phyloP scores from a whole-genome alignment of 495 filamentous ascomycete species.

The Aspergillus carlsbadensis region DNA sequence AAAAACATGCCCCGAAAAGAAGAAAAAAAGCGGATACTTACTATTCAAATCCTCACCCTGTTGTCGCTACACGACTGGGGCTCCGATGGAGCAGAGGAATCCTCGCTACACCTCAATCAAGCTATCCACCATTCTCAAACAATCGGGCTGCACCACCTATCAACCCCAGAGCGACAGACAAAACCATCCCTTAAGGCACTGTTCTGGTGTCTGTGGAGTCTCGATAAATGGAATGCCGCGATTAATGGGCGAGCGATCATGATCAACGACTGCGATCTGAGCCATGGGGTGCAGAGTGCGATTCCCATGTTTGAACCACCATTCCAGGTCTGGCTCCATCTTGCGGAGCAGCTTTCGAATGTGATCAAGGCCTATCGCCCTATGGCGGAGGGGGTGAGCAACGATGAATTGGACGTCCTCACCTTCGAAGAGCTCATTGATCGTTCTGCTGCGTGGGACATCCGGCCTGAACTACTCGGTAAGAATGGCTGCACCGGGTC shows the following conservation, averaged over 20 bases:
- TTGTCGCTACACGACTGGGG: slow-evolving; percentile 36
- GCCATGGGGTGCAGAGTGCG: slow-evolving; percentile 26
- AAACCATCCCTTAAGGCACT: slow-evolving; percentile 20
- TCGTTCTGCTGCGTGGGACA: background rate
- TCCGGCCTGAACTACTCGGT: background rate
- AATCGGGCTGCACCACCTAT: slow-evolving; percentile 59
- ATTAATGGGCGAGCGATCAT: slow-evolving; percentile 60
- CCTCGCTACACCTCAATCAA: slow-evolving; percentile 30
- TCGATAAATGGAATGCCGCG: slow-evolving; percentile 58
- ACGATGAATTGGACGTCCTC: slow-evolving; percentile 47
- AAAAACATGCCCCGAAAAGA: slow-evolving; percentile 18
- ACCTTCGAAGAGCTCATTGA: slow-evolving; percentile 53
- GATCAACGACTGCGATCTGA: slow-evolving; percentile 60
- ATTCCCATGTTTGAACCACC: slow-evolving; percentile 19
- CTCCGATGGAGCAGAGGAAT: slow-evolving; percentile 32
- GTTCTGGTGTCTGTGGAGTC: slow-evolving; percentile 62
- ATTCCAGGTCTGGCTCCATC: slow-evolving; percentile 46
- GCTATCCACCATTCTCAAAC: slow-evolving; percentile 57
- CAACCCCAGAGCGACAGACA: background rate
- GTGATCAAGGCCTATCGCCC: slow-evolving; percentile 63
- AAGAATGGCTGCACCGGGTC: background rate
- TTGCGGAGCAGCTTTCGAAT: slow-evolving; percentile 50
- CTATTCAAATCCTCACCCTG: slow-evolving; percentile 35
- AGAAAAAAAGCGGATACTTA: slow-evolving; percentile 27
- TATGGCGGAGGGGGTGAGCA: slow-evolving; percentile 18